Base-by-base conservation (phyloP, 441 rosid genomes). In the Kokia cookei region DNA sequence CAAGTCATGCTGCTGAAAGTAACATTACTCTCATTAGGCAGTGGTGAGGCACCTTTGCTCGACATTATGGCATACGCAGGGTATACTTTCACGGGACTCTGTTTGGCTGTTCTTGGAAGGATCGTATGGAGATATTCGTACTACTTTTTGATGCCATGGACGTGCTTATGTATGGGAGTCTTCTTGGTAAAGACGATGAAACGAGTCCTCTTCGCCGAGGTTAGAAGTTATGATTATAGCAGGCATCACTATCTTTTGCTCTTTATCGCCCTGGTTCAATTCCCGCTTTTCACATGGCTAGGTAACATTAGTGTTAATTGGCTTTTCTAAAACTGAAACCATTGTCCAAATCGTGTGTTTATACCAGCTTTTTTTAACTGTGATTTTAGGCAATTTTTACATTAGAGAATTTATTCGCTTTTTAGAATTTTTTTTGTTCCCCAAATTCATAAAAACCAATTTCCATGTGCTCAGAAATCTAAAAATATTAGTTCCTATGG, bases 141-240 rank as follows among this genome's bases (percentile, higher is more conserved):
- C 87, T 92, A 92, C 78, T 79, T 83, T 73, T 67, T 94, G 82
- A 86, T 94, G 91, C 95, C 92, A 1, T 86, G 92, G 90, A 79
- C 93, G 57, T 91, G 92, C 85, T 77, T 94, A 22, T 93, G 96
- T 81, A 88, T 89, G 79, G 98, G 93, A 27, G 76, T 88, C 71
- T 92, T 94, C 87, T 81, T 92, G 86, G 96, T 91, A 73, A 92
- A 92, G 89, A 92, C 97, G 0, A 91, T 90, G 95, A 92, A 91
- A 82, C 85, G 98, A 71, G 98, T 93, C 35, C 93, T 93, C 61
- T 91, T 84, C 19, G 90, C 92, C 0, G 98, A 89, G 84, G 90
- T 87, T 80, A 86, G 98, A 82, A 90, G 84, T 76, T 86, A 84
- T 6, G 97, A 89, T 81, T 84, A 96, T 1, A 93, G 94, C 92